Evolutionary conservation across 2,329 filamentous ascomycete genomes (phyloP).

Genomic region (Colletotrichum lini): DNA sequence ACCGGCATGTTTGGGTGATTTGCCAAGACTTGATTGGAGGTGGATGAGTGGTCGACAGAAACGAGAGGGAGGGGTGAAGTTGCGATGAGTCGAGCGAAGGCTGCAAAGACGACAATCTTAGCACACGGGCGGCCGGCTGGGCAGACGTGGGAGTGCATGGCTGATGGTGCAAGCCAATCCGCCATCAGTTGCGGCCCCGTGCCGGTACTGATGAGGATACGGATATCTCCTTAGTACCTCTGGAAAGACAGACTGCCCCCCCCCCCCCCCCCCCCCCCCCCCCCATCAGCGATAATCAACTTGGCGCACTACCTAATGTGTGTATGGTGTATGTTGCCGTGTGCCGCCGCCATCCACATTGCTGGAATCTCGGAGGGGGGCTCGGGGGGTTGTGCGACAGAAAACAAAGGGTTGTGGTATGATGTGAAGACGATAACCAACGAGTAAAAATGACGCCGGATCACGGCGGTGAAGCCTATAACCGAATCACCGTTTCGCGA

Average conservation of each 20-base stretch:
- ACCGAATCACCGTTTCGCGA: background rate
- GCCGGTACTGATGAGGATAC: conserved; percentile 14
- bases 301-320: conserved; percentile 22
- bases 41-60: conserved; percentile 28
- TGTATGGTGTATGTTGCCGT: conserved; percentile 4
- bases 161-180: conserved; percentile 18
- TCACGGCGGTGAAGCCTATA: conserved; percentile 1
- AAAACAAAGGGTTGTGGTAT: conserved; percentile 23
- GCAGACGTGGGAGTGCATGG: conserved; percentile 37
- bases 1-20: conserved; percentile 22
- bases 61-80: conserved; percentile 31
- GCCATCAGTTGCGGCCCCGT: background rate
- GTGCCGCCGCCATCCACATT: conserved; percentile 29
- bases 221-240: background rate
- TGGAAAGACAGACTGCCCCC: background rate
- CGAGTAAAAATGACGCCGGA: background rate
- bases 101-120: conserved; percentile 18
- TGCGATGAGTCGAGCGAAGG: conserved; percentile 25
- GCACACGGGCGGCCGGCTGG: conserved; percentile 35
- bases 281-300: conserved; percentile 29
- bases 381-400: conserved; percentile 25
- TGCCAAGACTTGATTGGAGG: conserved; percentile 37
- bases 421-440: conserved; percentile 17
- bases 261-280: background rate
- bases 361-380: conserved; percentile 20